These are phyloP conservation scores for Euclidium syriacum DNA, from an alignment of 345 rosid species.

Conservation along the genomic window DNA sequence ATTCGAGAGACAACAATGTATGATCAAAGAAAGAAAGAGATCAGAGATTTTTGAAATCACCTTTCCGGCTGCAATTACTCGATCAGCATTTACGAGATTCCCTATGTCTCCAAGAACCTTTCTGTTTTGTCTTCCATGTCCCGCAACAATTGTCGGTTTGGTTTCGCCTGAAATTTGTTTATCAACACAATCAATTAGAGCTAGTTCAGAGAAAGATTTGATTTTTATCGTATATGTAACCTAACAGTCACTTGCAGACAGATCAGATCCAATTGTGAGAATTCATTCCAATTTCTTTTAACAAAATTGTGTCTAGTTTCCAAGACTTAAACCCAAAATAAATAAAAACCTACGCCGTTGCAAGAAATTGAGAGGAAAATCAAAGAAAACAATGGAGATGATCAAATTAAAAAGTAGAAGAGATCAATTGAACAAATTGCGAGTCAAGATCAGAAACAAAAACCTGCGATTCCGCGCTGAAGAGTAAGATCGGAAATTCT, in stretches of 20 bases:
- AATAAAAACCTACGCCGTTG: no score
- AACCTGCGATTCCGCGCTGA: slow-evolving; percentile 35
- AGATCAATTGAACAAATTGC: not conserved
- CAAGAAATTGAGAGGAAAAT: not conserved
- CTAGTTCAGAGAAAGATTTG: not conserved
- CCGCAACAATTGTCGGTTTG: slow-evolving; percentile 43
- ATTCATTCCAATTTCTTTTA: no score
- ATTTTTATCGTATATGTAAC: not conserved
- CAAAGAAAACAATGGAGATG: not conserved
- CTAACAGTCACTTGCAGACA: not conserved
- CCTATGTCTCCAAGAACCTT: slow-evolving; percentile 78
- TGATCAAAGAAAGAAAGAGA: not conserved
- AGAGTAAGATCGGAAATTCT: slow-evolving; percentile 31
- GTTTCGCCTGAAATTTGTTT: slow-evolving; percentile 32
- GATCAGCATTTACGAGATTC: slow-evolving; percentile 49
- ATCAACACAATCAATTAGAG: not conserved
- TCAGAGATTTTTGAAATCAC: slow-evolving; percentile 15
- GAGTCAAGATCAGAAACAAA: not conserved
- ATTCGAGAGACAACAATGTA: not conserved
- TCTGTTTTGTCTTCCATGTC: slow-evolving; percentile 44
- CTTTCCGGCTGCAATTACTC: slow-evolving; percentile 40
- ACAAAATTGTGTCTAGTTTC: no score
- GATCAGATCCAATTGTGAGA: not conserved
- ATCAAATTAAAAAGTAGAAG: not conserved
- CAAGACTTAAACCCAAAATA: no score